Percentiles rank a stretch among this genome's conserved stretches.
Evolutionary conservation across 345 rosid species (phyloP).

Genomic region (Murraya paniculata): DNA sequence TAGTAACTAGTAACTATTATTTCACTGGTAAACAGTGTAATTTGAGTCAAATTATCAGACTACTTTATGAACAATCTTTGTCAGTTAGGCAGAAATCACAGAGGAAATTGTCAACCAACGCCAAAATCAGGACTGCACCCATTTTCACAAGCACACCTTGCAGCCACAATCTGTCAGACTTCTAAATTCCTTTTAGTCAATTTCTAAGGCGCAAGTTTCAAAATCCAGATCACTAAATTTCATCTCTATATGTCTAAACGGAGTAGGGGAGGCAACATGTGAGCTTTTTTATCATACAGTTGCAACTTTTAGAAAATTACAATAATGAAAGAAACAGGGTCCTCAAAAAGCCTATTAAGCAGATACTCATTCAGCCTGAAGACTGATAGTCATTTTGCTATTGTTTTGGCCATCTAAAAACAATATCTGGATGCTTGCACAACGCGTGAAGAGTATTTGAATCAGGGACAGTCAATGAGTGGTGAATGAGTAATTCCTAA

Average conservation of each 20-base stretch:
- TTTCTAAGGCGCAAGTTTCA: not conserved
- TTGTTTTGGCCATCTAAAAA: not conserved
- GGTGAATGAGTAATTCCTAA: not conserved
- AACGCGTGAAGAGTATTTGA: not conserved
- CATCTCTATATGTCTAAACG: not conserved
- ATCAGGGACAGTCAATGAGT: not conserved
- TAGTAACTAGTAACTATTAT: not conserved
- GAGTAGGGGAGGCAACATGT: not conserved
- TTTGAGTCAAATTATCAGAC: not conserved
- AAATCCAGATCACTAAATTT: not conserved
- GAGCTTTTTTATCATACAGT: not conserved
- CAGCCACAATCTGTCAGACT: not conserved
- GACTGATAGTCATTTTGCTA: not conserved
- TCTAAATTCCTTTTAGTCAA: not conserved
- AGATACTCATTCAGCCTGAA: not conserved
- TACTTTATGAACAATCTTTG: not conserved
- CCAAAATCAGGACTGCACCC: not conserved
- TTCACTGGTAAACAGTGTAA: not conserved
- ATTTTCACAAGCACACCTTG: not conserved
- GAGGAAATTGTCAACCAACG: not conserved
- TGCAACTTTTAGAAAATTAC: not conserved
- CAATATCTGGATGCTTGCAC: not conserved
- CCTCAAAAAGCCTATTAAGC: not conserved
- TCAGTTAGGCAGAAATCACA: not conserved
- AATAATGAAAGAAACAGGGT: not conserved